Conservation (phyloP, 2,329 filamentous ascomycete species). For the Coniochaeta ligniaria region DNA sequence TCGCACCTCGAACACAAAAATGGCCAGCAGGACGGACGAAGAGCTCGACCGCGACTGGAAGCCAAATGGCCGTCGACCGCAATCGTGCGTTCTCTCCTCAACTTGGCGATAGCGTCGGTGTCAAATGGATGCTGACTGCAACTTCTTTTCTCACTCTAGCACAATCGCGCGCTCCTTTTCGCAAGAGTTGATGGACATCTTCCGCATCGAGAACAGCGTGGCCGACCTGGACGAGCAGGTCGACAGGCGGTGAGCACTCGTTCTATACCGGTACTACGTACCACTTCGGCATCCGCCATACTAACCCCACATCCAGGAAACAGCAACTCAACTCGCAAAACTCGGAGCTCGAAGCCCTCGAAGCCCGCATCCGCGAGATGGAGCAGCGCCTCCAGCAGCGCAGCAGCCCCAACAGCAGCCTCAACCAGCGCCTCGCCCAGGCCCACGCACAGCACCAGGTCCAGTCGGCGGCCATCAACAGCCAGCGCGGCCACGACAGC, state of each 20-base stretch:
- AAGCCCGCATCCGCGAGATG: constrained; percentile 76
- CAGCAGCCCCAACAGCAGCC: constrained; percentile 5
- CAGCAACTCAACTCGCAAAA: constrained; percentile 67
- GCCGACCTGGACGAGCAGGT: constrained; percentile 47
- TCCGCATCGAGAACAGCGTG: constrained; percentile 70
- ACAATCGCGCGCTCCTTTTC: constrained; percentile 86
- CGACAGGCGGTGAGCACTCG: constrained; percentile 65
- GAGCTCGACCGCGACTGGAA: constrained; percentile 74
- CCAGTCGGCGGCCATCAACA: not conserved
- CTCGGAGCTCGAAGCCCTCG: constrained; percentile 77
- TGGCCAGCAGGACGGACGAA: constrained; percentile 45
- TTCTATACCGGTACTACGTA: not conserved
- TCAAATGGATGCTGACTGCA: not conserved
- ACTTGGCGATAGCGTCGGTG: constrained; percentile 36
- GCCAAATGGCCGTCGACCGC: constrained; percentile 68
- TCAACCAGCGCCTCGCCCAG: constrained; percentile 9
- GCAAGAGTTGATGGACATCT: constrained; percentile 77
- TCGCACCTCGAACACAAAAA: not conserved
- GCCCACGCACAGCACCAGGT: constrained; percentile 11
- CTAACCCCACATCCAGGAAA: constrained; percentile 52
- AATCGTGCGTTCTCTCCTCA: constrained; percentile 64
- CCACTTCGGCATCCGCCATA: not conserved
- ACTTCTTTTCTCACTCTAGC: constrained; percentile 37
- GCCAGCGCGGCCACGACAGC: constrained; percentile 11
- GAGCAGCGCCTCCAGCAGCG: constrained; percentile 59